These are phyloP conservation scores for Rosa lucieae DNA, from an alignment of 306 rosid genomes.

Conservation along the genomic window DNA sequence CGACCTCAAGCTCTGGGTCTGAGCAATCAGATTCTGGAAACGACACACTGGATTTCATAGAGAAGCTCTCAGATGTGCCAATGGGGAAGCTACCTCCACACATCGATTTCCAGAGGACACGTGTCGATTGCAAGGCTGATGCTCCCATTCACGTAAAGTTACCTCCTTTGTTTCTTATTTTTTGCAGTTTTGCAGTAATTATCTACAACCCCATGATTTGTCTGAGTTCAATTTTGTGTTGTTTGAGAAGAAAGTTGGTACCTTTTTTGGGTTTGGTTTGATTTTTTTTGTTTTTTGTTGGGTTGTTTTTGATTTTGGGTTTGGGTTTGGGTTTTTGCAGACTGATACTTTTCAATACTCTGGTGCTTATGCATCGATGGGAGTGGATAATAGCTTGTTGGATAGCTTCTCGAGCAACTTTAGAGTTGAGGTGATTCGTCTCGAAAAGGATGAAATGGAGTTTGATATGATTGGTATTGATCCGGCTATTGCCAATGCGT, in stretches of 20 bases:
- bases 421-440: conserved; percentile 65
- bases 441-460: conserved; percentile 62
- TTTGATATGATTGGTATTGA: conserved; percentile 97
- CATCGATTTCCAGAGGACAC: conserved; percentile 45
- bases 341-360: conserved; percentile 80
- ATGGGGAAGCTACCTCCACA: conserved; percentile 40
- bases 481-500: conserved; percentile 89
- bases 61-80: conserved; percentile 49
- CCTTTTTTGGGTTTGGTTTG: neutral
- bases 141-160: conserved; percentile 44
- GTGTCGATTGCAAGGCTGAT: conserved; percentile 50
- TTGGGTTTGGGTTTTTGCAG: conserved; percentile 44
- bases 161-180: neutral
- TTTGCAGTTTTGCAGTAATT: neutral
- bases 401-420: conserved; percentile 68
- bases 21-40: conserved; percentile 22
- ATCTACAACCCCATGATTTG: neutral
- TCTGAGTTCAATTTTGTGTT: neutral
- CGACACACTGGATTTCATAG: conserved; percentile 19
- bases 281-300: neutral
- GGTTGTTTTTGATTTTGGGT: neutral
- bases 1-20: conserved; percentile 22
- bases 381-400: conserved; percentile 67
- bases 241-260: neutral
- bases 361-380: conserved; percentile 72